These are phyloP conservation scores for Amylocystis lapponica DNA, from an alignment of 768 basidiomycete genomes.

Conservation along the genomic window DNA sequence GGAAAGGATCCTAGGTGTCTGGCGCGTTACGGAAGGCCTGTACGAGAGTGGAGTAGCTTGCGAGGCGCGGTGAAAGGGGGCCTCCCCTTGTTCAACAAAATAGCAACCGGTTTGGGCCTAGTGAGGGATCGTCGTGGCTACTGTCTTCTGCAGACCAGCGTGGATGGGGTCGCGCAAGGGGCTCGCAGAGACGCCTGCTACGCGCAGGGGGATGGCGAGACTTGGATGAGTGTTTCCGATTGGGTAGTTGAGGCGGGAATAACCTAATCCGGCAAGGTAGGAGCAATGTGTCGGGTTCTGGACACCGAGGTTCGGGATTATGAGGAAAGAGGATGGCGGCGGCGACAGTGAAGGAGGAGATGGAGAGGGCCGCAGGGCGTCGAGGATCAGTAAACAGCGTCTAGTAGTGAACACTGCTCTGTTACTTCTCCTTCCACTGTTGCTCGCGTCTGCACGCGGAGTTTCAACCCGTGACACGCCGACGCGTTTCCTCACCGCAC, in stretches of 20 bases:
- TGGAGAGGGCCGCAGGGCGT: neutral
- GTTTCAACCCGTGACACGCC: no score
- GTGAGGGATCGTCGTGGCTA: neutral
- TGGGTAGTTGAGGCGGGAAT: neutral
- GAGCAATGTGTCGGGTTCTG: no score
- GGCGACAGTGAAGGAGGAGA: neutral
- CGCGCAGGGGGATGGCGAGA: neutral
- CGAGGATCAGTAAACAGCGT: no score
- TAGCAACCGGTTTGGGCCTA: conserved; percentile 16
- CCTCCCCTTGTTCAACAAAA: conserved; percentile 16
- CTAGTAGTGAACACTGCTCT: no score
- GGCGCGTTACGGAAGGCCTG: no score
- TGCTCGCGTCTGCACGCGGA: no score
- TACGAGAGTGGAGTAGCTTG: conserved; percentile 3
- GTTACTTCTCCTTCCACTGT: no score
- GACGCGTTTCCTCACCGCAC: no score
- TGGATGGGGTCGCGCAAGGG: neutral
- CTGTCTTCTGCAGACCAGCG: neutral
- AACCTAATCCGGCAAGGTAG: neutral
- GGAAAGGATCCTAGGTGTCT: neutral
- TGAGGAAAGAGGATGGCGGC: neutral
- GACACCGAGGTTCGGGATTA: no score
- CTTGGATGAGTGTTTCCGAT: neutral
- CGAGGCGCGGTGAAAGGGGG: conserved; percentile 9
- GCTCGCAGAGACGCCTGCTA: no score